Percentiles rank a stretch among this genome's conserved stretches.
phyloP scores from a whole-genome alignment of 2,329 filamentous ascomycete genomes.

The Alternaria postmessia region DNA sequence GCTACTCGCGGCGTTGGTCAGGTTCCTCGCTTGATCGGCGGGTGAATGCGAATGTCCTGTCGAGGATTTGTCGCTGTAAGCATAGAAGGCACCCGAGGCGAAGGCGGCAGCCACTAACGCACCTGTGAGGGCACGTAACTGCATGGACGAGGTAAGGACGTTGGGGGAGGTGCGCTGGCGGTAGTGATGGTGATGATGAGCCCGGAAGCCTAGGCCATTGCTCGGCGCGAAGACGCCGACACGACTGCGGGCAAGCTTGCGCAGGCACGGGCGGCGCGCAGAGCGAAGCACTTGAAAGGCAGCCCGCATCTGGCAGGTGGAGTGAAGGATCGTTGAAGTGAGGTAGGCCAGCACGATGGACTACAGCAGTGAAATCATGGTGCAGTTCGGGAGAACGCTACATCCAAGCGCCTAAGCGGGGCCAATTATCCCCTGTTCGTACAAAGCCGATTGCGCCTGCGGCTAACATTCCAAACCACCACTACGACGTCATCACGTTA shows the following conservation, averaged over 20 bases:
- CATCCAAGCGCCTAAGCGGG: slow-evolving; percentile 15
- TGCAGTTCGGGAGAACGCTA: slow-evolving; percentile 15
- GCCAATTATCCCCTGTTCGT: slow-evolving; percentile 21
- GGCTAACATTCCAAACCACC: slow-evolving; percentile 15
- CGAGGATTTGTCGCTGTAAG: slow-evolving; percentile 61
- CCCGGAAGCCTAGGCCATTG: slow-evolving; percentile 59
- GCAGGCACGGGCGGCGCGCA: slow-evolving; percentile 70
- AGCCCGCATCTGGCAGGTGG: slow-evolving; percentile 69
- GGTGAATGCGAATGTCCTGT: slow-evolving; percentile 32
- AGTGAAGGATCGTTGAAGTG: slow-evolving; percentile 15
- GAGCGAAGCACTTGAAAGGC: slow-evolving; percentile 73
- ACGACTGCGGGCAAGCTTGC: slow-evolving; percentile 64
- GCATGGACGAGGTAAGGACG: slow-evolving; percentile 75
- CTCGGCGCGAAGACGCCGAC: slow-evolving; percentile 44
- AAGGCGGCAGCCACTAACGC: slow-evolving; percentile 73
- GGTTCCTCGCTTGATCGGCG: slow-evolving; percentile 42
- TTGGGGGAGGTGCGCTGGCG: slow-evolving; percentile 51
- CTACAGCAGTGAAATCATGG: slow-evolving; percentile 19
- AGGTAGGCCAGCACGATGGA: slow-evolving; percentile 12
- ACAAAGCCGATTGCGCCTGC: slow-evolving; percentile 11
- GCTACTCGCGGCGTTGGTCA: slow-evolving; percentile 47
- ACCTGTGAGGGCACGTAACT: slow-evolving; percentile 71
- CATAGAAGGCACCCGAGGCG: slow-evolving; percentile 80
- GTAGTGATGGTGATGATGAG: slow-evolving; percentile 52
- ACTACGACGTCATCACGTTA: slow-evolving; percentile 30